A percentile compares a stretch with the other conserved stretches of the same genome.
Evolutionary conservation across 331 rosid genomes (phyloP).

Genomic region (Acacia concinna): DNA sequence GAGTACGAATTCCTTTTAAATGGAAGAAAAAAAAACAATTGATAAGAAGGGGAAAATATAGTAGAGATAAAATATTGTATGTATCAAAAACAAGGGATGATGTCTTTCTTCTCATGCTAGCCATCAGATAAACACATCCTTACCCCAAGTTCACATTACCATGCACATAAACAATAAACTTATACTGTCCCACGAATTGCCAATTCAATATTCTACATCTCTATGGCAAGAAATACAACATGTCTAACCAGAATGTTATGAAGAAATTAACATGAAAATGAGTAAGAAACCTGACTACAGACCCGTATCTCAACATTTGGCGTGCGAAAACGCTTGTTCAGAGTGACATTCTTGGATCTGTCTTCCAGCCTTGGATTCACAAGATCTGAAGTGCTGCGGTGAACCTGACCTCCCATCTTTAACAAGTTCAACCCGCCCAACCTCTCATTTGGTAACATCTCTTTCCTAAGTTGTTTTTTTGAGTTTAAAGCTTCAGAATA

Average conservation of each 20-base stretch:
- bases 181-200: not conserved
- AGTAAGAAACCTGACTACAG: conserved; percentile 32
- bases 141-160: conserved; percentile 20
- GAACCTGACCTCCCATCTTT: conserved; percentile 63
- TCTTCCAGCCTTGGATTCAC: conserved; percentile 62
- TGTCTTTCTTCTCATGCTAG: not conserved
- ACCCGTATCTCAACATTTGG: conserved; percentile 70
- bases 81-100: not conserved
- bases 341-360: conserved; percentile 55
- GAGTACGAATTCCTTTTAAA: not conserved
- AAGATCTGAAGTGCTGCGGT: conserved; percentile 49
- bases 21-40: not conserved
- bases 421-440: conserved; percentile 49
- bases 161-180: conserved; percentile 10
- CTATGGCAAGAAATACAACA: conserved; percentile 1
- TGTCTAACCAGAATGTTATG: conserved; percentile 19
- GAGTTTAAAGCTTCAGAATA: conserved; percentile 62
- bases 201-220: not conserved
- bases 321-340: conserved; percentile 69
- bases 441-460: conserved; percentile 64
- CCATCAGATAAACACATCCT: not conserved
- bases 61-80: not conserved
- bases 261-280: not conserved
- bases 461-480: conserved; percentile 63
- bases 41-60: not conserved